Evolutionary conservation across 2,329 filamentous ascomycete genomes (phyloP).

Genomic region (Cladosporium cucumerinum): DNA sequence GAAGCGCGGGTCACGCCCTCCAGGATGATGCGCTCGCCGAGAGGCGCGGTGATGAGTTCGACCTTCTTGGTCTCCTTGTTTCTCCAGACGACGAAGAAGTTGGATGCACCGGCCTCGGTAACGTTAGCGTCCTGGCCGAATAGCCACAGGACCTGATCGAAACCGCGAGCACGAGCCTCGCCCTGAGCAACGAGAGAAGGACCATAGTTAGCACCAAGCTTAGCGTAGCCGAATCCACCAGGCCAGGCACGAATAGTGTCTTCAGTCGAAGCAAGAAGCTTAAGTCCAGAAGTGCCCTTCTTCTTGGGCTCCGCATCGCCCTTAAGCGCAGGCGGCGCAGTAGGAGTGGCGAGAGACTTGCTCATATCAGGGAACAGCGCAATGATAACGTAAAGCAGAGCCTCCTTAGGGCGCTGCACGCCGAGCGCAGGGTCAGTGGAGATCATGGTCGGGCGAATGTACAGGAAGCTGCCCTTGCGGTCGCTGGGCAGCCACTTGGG

Average conservation of each 20-base stretch:
- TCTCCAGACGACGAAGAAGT: constrained; percentile 85
- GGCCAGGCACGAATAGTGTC: constrained; percentile 90
- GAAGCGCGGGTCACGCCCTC: constrained; percentile 84
- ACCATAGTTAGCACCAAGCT: constrained; percentile 91
- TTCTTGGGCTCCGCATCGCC: constrained; percentile 23
- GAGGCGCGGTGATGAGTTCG: constrained; percentile 77
- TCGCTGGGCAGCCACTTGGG: constrained; percentile 72
- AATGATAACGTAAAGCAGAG: constrained; percentile 81
- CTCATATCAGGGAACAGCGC: constrained; percentile 46
- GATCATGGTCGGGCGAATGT: constrained; percentile 70
- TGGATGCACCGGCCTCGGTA: constrained; percentile 87
- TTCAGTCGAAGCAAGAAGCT: constrained; percentile 53
- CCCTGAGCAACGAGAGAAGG: constrained; percentile 74
- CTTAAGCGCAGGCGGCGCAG: constrained; percentile 26
- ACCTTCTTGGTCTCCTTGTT: constrained; percentile 55
- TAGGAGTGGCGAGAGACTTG: constrained; percentile 30
- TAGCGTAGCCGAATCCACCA: constrained; percentile 87
- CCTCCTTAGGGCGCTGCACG: constrained; percentile 74
- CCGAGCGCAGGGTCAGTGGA: constrained; percentile 76
- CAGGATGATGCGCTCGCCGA: constrained; percentile 77
- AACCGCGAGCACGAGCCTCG: constrained; percentile 70
- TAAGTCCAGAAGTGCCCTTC: constrained; percentile 14
- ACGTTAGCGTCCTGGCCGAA: constrained; percentile 74
- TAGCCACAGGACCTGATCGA: constrained; percentile 90
- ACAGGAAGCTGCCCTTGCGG: constrained; percentile 67